Conservation (phyloP, 805 yeast species). For the Kluyveromyces aestuarii region DNA sequence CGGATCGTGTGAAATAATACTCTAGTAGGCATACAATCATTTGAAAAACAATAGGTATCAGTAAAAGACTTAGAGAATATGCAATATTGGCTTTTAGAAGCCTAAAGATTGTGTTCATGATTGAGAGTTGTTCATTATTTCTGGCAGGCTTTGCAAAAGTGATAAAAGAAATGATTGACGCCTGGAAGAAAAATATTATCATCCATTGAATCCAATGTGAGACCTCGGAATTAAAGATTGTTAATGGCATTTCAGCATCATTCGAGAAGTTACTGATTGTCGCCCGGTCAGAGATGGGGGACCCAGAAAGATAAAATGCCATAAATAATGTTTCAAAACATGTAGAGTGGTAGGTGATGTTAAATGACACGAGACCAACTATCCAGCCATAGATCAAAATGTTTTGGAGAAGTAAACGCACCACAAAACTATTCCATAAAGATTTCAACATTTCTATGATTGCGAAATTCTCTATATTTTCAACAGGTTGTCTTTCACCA, state of each 20-base stretch:
- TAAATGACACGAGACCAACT: neutral
- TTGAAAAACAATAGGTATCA: neutral
- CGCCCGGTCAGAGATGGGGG: neutral
- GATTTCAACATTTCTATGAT: neutral
- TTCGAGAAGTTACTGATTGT: neutral
- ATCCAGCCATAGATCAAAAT: neutral
- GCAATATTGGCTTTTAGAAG: neutral
- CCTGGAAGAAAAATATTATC: neutral
- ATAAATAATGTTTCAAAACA: neutral
- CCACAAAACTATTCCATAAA: neutral
- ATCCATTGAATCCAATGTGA: neutral
- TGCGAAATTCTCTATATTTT: neutral
- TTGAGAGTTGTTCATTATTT: neutral
- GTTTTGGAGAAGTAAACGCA: neutral
- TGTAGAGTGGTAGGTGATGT: neutral
- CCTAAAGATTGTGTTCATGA: neutral
- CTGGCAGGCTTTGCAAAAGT: neutral
- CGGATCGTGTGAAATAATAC: neutral
- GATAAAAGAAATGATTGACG: neutral
- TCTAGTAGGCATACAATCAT: conserved; percentile 2
- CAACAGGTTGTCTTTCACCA: neutral
- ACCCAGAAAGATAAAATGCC: neutral
- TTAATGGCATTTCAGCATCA: neutral
- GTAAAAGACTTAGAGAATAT: neutral
- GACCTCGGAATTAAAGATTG: neutral